Evolutionary conservation across 2,329 filamentous ascomycete species (phyloP), one percentile per base, ranked within the genome.

Genomic region (Botrytis deweyae): DNA sequence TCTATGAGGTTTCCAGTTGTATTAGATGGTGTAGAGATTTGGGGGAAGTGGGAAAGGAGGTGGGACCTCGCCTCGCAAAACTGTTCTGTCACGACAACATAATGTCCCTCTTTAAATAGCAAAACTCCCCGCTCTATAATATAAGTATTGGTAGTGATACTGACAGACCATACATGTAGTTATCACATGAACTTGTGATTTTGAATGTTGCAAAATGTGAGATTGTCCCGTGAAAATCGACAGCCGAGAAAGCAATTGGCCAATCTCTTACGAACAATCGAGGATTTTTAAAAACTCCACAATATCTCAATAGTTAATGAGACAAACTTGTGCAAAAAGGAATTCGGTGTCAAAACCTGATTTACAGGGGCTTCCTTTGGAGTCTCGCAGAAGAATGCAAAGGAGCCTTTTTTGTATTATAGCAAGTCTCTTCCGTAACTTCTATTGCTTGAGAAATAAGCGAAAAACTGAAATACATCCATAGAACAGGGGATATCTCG

Each of bases 331-430:
- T 14, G 25, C 6, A 55, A 55, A 16, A 16, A 8, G 1, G 1
- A 29, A 8, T 29, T 2, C 4, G 1, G n/a, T 4, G 18, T 16
- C 1, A 29, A 4, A 3, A 3, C 6, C n/a, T 29, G 12, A 29
- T 16, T 18, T 18, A 55, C 25, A 25, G 8, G 2, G 6, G 6
- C 25, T 29, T 29, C 8, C 14, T 29, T 55, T 29, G 14, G 0
- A 29, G 14, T 29, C 14, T 55, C 12, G 2, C 25, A 49, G 49
- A 52, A 25, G n/a, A 52, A 52, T n/a, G 14, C 0, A 29, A 55
- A 55, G 8, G 14, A 29, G 1, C 14, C n/a, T 18, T 29, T 55
- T 55, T 1, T 7, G 8, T 7, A 16, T 1, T 16, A 29, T 7
- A 16, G 52, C 12, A 55, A 55, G 52, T 16, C 25, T 12, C 33